Conservation (phyloP, 805 yeast species). For the Brettanomyces bruxellensis region DNA sequence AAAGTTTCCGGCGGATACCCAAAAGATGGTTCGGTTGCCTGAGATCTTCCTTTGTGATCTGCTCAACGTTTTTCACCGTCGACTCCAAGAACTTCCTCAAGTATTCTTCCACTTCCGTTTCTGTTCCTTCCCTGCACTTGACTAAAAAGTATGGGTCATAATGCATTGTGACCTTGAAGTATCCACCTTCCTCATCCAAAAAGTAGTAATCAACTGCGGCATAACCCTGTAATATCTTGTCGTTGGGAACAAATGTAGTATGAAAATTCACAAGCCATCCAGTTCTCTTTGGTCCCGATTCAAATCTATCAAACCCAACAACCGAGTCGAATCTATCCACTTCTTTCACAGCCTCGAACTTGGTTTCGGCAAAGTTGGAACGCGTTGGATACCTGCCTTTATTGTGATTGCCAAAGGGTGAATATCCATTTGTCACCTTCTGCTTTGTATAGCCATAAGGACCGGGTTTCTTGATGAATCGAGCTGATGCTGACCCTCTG, state of each 20-base stretch:
- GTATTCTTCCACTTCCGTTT: constrained; percentile 79
- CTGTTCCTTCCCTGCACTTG: constrained; percentile 49
- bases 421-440: constrained; percentile 1
- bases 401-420: neutral
- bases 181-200: constrained; percentile 93
- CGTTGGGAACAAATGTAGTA: constrained; percentile 60
- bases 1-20: constrained; percentile 57
- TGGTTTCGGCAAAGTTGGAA: constrained; percentile 17
- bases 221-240: constrained; percentile 52
- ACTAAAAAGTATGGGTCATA: constrained; percentile 85
- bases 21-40: constrained; percentile 76
- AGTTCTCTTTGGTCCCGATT: constrained; percentile 55
- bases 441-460: constrained; percentile 1
- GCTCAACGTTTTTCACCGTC: constrained; percentile 43
- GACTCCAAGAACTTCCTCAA: constrained; percentile 59
- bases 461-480: constrained; percentile 18
- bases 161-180: constrained; percentile 76
- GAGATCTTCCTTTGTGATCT: constrained; percentile 70
- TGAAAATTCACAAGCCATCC: constrained; percentile 98
- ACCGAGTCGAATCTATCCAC: constrained; percentile 63
- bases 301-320: constrained; percentile 84
- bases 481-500: constrained; percentile 18
- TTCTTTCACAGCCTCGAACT: constrained; percentile 44
- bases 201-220: constrained; percentile 94
- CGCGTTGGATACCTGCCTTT: constrained; percentile 1